These are phyloP conservation scores for Gossypium turneri DNA, from an alignment of 345 rosid genomes.

Conservation along the genomic window DNA sequence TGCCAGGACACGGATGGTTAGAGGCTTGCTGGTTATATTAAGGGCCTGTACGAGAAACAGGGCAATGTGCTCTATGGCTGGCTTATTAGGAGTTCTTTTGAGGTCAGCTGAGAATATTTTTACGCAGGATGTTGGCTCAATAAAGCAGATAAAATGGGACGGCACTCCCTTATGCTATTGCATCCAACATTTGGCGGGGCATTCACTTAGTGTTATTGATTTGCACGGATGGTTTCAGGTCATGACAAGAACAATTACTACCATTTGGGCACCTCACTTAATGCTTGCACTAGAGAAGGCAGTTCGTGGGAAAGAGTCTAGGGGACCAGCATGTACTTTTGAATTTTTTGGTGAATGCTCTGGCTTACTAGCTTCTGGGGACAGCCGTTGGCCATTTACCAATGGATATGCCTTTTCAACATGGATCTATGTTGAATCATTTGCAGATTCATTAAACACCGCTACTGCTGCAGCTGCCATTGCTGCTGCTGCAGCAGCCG, in stretches of 20 bases:
- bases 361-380: conserved; percentile 99
- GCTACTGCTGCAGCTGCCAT: conserved; percentile 98
- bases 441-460: conserved; percentile 94
- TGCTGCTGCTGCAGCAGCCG: conserved; percentile 98
- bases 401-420: conserved; percentile 94
- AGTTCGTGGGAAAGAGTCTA: conserved; percentile 85
- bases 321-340: conserved; percentile 88
- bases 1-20: conserved; percentile 84
- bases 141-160: conserved; percentile 52
- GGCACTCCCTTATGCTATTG: conserved; percentile 75
- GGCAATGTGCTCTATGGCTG: conserved; percentile 96
- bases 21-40: conserved; percentile 87
- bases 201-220: conserved; percentile 80
- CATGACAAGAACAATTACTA: conserved; percentile 50
- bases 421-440: conserved; percentile 96
- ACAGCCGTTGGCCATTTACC: conserved; percentile 95
- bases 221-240: conserved; percentile 77
- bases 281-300: conserved; percentile 87
- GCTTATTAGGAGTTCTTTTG: conserved; percentile 81
- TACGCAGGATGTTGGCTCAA: conserved; percentile 49
- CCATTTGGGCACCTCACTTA: conserved; percentile 66
- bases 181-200: conserved; percentile 85
- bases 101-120: conserved; percentile 77
- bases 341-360: conserved; percentile 99
- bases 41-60: conserved; percentile 95